Evolutionary conservation across 2,329 filamentous ascomycete species (phyloP), one percentile per base, ranked within the genome.

Genomic region (Gnomoniopsis sp.): DNA sequence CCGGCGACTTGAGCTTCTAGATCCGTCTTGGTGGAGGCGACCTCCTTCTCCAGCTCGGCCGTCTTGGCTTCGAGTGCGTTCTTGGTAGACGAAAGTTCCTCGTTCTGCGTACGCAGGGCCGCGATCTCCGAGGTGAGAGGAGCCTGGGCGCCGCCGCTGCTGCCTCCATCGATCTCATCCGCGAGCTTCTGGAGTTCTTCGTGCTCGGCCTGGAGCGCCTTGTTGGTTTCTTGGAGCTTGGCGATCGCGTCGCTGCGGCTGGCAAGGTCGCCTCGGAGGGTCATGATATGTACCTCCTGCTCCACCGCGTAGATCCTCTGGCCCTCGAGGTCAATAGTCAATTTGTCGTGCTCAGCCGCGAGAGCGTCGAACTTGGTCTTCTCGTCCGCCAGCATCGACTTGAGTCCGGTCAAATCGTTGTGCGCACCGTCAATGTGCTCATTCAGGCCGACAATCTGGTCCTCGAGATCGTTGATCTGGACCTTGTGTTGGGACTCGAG

Each of bases 131-230:
- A 52, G 3, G 34, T 19, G 6, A 44, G 38, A 11, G 43, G 22
- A 1, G 51, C 47, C 53, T 53, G 47, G 41, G n/a, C n/a, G n/a
- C n/a, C n/a, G n/a, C n/a, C n/a, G n/a, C n/a, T n/a, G n/a, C n/a
- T n/a, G n/a, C 19, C 49, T 11, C 43, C 52, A 22, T 58, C 51
- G 14, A 55, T 48, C 34, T 60, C 33, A 17, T 57, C 49, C 7
- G 54, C 51, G 23, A 43, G 49, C 38, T 59, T 61, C 19, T 55
- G 38, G 3, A 63, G 52, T 41, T 61, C 59, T 34, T 57, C 57
- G 12, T 54, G 60, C 57, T 62, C 60, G n/a, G 60, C 53, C 49
- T 60, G 53, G 3, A 62, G 60, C 2, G 23, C 17, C 53, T 57
- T 62, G 53, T 49, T 62, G 30, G 22, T 48, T 30, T 62, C 60